A percentile compares a stretch with the other conserved stretches of the same genome.
Conservation (phyloP, 2,329 filamentous ascomycete genomes). For the Botrytis tulipae region DNA sequence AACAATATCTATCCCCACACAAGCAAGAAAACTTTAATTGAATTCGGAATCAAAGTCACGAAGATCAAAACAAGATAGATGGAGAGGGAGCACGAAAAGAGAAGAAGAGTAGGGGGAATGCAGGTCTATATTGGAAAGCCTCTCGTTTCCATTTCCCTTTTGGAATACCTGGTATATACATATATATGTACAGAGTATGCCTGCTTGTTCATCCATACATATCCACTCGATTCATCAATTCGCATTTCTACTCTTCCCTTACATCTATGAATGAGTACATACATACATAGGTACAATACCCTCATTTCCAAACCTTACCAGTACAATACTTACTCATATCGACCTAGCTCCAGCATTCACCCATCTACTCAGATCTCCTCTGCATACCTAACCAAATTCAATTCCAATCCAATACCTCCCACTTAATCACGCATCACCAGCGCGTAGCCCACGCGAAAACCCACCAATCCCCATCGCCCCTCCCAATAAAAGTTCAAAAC, state of each 20-base stretch:
- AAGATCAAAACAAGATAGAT: neutral
- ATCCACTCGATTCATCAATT: neutral
- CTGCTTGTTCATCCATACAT: neutral
- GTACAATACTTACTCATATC: neutral
- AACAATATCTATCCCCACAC: neutral
- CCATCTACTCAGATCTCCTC: neutral
- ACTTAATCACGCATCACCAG: neutral
- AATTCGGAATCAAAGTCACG: neutral
- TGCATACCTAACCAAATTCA: neutral
- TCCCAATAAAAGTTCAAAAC: neutral
- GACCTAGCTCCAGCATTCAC: neutral
- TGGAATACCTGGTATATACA: neutral
- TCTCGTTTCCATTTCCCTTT: neutral
- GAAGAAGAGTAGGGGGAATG: neutral
- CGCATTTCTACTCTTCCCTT: neutral
- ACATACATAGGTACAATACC: too few relatives aligned
- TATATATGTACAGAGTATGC: neutral
- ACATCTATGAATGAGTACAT: neutral
- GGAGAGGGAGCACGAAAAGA: neutral
- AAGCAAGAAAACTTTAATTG: neutral
- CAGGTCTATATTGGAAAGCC: constrained; percentile 13
- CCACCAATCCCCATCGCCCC: neutral
- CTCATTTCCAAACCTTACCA: neutral
- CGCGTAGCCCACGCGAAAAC: neutral
- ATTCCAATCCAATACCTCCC: neutral